Base-by-base conservation (phyloP, 202 grass and related monocot genomes). In the Bolboschoenoplectus hybrid region DNA sequence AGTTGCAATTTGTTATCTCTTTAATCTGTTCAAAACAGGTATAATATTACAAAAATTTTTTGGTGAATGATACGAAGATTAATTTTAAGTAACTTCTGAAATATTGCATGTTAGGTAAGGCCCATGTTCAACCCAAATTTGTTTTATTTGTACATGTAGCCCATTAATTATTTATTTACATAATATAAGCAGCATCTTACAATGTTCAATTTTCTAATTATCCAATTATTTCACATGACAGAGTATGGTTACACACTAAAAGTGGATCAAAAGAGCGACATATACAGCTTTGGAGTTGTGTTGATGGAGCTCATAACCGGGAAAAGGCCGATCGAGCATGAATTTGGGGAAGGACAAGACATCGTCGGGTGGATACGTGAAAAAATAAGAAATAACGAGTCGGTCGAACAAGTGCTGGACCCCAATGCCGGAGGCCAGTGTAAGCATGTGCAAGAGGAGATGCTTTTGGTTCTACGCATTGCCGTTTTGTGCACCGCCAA, bases 231-330 rank as follows among this genome's bases (percentile, higher is more conserved):
- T 87, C 7, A 35, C 36, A 13, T 67, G 17, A 65, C 91, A 92
- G 96, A 98, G 89, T 98, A 98, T 55, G 93, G 91, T 7, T 98
- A 98, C 93, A 95, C 93, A 53, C 84, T 98, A 6, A 98, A 95
- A 92, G 96, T 98, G 86, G 96, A 98, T 6, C 86, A 94, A 89
- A 98, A 98, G 96, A 95, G 93, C 79, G 96, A 98, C 87, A 94
- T 94, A 73, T 98, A 98, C 90, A 98, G 96, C 87, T 98, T 89
- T 60, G 93, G 93, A 2, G 93, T 98, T 85, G 93, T 98, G 34
- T 82, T 98, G 26, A 95, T 98, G 96, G 96, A 98, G 88, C 91
- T 98, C 3, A 73, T 94, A 70, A 98, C 93, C 2, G 93, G 96
- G 1, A 50, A 85, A 39, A 63, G 89, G 4, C 90, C 96, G 1